These are phyloP conservation scores for Tetrahymena thermophila DNA, from an alignment of 73 alveolate genomes.

Conservation along the genomic window DNA sequence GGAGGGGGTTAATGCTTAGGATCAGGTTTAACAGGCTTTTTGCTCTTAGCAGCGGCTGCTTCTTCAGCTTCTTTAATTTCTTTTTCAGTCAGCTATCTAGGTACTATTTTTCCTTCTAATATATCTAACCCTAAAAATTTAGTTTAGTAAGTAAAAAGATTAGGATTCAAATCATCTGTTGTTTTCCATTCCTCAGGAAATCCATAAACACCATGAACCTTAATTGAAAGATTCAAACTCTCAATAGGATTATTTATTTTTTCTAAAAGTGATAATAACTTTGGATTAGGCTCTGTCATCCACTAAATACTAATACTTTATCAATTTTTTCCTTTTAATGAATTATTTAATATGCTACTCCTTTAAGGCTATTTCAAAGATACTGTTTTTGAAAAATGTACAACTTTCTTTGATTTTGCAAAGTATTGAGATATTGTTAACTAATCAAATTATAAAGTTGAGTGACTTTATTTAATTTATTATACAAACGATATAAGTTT, in stretches of 20 bases:
- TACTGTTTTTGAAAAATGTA: not conserved
- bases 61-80: constrained; percentile 72
- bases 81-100: constrained; percentile 64
- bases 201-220: constrained; percentile 19
- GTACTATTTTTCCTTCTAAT: constrained; percentile 50
- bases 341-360: not conserved
- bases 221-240: not conserved
- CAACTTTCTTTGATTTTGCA: not conserved
- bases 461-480: not conserved
- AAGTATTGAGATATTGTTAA: not conserved
- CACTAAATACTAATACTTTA: not conserved
- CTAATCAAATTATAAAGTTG: not conserved
- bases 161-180: constrained; percentile 38
- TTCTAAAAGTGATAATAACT: constrained; percentile 37
- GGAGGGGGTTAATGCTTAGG: constrained; percentile 39
- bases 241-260: constrained; percentile 40
- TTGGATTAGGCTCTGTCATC: constrained; percentile 11
- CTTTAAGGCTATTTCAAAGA: not conserved
- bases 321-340: not conserved
- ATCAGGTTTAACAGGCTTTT: constrained; percentile 52
- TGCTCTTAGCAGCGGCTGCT: constrained; percentile 51
- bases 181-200: constrained; percentile 40
- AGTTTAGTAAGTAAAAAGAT: constrained; percentile 44
- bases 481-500: not conserved
- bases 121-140: constrained; percentile 38